Percentiles rank a stretch among this genome's conserved stretches.
Conservation (phyloP, 225 moss, liverwort and hornwort species). For the Pseudisothecium myosuroides region DNA sequence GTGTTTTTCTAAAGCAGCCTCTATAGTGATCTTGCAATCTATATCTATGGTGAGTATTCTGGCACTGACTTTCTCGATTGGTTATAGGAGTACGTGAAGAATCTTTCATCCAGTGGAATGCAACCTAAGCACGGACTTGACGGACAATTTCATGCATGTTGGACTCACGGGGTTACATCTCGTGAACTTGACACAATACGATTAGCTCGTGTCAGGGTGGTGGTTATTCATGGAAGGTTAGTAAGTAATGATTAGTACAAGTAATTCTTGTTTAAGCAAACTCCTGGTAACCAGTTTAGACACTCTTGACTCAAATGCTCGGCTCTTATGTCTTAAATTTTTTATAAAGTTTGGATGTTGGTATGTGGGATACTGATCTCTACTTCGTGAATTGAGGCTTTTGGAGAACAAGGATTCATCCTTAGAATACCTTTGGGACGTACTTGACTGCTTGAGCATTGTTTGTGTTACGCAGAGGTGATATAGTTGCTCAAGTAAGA, state of each 20-base stretch:
- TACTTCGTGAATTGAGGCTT: not conserved
- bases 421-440: not conserved
- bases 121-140: conserved; percentile 88
- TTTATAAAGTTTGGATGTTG: not conserved
- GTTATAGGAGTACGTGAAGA: conserved; percentile 64
- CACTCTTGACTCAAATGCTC: not conserved
- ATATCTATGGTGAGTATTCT: not conserved
- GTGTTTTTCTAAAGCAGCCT: not conserved
- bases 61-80: not conserved
- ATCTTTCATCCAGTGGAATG: conserved; percentile 55
- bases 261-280: not conserved
- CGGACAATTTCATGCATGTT: conserved; percentile 84
- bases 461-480: conserved; percentile 42
- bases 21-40: not conserved
- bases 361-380: not conserved
- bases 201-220: conserved; percentile 49
- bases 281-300: not conserved
- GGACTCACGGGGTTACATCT: conserved; percentile 53
- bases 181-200: conserved; percentile 50
- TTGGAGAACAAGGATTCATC: not conserved
- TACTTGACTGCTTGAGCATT: not conserved
- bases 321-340: not conserved
- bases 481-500: conserved; percentile 83
- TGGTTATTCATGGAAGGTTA: conserved; percentile 86
- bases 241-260: not conserved